These are phyloP conservation scores for Kalmusia sp. DNA, from an alignment of 2,329 filamentous ascomycete species.

Conservation along the genomic window DNA sequence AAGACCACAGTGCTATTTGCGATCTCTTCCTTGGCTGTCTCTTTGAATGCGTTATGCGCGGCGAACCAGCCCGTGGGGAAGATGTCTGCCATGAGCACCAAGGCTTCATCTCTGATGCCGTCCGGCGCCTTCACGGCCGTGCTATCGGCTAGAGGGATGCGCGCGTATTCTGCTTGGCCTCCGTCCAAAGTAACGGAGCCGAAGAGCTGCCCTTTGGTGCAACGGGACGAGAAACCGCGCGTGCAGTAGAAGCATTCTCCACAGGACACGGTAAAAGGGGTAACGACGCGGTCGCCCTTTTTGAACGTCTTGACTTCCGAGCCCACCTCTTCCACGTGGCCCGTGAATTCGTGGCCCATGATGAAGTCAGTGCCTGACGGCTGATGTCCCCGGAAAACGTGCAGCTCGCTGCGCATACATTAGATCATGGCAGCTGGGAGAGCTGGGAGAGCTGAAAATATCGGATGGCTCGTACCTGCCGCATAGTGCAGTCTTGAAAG, in stretches of 20 bases:
- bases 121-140: constrained; percentile 78
- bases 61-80: constrained; percentile 87
- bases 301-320: constrained; percentile 71
- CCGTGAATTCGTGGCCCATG: constrained; percentile 88
- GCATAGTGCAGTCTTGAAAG: constrained; percentile 73
- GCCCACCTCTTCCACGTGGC: constrained; percentile 73
- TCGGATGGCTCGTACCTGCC: constrained; percentile 71
- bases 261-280: constrained; percentile 73
- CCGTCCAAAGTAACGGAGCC: constrained; percentile 75
- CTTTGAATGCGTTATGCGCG: constrained; percentile 76
- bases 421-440: not conserved
- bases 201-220: constrained; percentile 73
- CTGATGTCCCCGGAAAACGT: constrained; percentile 85
- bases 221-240: constrained; percentile 78
- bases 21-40: constrained; percentile 64
- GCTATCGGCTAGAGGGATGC: constrained; percentile 78
- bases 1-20: constrained; percentile 75
- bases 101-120: constrained; percentile 73
- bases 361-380: constrained; percentile 69
- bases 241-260: constrained; percentile 85
- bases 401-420: constrained; percentile 70
- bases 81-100: constrained; percentile 92
- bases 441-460: not conserved
- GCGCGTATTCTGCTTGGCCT: constrained; percentile 78
- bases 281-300: constrained; percentile 79